Base-by-base conservation (phyloP, 805 yeast species). In the Barnettozyma californica region DNA sequence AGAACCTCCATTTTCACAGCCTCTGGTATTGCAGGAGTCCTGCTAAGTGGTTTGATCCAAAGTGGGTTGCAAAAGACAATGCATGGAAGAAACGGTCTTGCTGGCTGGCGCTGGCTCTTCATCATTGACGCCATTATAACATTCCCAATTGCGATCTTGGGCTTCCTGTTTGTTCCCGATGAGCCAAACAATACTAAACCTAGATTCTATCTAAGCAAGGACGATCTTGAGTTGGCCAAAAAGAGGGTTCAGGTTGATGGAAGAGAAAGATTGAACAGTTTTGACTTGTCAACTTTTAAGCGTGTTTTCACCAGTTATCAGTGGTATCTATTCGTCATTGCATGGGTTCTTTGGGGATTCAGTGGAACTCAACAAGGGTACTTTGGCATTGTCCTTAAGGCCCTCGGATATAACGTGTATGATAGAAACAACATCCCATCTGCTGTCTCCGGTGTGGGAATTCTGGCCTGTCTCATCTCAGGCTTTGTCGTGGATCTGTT, bases 41-140 rank as follows among this genome's bases (percentile, higher is more conserved):
- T 41, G 41, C 76, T 82, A 13, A 70, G 81, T 3, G 54, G 54
- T 16, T 49, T 49, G 38, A 80, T 51, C 26, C 52, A 51, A 44
- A 35, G 51, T 23, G 53, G 50, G 14, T 33, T 44, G 20, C 47
- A 50, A 16, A 36, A 39, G 13, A 33, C 48, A 13, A 33, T 52
- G 39, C 9, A 47, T 29, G 51, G 50, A 14, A 23, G 25, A 23
- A 23, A 23, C 25, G 25, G 25, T 23, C 25, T 23, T 23, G 25
- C 44, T 21, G 55, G 53, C 2, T 52, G 47, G 47, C 25, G 48
- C 39, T 52, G 55, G 55, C 19, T 47, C 11, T 52, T 52, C 34
- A 45, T 52, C 9, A 45, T 49, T 43, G 50, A 49, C 43, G 53
- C 53, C 13, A 13, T 47, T 10, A 39, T 52, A n/a, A 49, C 53